Evolutionary conservation across 805 yeast genomes (phyloP), one percentile per base, ranked within the genome.

Genomic region (Candida caryicola): DNA sequence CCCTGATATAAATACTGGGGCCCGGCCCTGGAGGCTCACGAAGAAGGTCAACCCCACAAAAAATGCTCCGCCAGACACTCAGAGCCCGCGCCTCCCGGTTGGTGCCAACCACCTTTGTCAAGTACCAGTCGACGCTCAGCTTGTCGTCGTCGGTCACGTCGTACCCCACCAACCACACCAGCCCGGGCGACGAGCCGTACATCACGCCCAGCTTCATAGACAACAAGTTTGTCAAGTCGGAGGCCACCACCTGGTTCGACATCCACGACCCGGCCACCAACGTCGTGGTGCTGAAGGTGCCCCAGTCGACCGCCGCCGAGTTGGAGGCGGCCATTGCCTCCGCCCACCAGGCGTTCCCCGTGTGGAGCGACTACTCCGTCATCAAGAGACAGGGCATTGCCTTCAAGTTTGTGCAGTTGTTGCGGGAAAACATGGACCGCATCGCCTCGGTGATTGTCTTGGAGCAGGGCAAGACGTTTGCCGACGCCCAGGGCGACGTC

Each of bases 251-350:
- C 44, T 73, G 88, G 88, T 79, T 73, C 51, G 87, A 82, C 45
- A 72, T 84, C 38, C 79, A 72, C 57, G 91, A 83, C 57, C 91
- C 91, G 16, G 85, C 90, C 41, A 83, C 91, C 38, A 75, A 82
- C 59, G 55, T 66, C 46, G 76, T 82, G 33, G 79, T 84, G 29
- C 70, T 84, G 21, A 70, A 74, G 48, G 89, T 82, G 17, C 90
- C 91, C 5, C 89, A 83, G 63, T 70, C 79, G 28, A 83, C 91
- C 13, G 75, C 73, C 5, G 74, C 66, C 37, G 91, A 83, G 60
- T 65, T 83, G 54, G 75, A 73, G 41, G 73, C 69, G 15, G 89
- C 90, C 5, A 79, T 83, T 36, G 78, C 71, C 25, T 65, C 83
- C 17, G 88, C 89, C 4, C 71, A 73, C 40, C 62, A 58, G 27